Evolutionary conservation across 371 early-diverging fungal species (phyloP), one percentile per base, ranked within the genome.

Genomic region (Gilbertella persicaria): DNA sequence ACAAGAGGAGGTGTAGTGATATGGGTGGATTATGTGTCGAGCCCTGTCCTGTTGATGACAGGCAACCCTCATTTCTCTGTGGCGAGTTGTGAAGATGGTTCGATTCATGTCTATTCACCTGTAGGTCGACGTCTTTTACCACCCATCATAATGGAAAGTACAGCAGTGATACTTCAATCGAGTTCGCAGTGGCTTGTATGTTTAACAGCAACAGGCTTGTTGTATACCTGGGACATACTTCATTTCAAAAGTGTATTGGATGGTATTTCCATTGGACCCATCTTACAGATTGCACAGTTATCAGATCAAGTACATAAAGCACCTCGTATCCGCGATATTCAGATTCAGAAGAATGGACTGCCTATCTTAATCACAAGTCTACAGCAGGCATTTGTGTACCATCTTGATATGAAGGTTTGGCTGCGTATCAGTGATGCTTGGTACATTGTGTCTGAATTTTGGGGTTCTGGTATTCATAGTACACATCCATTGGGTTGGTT

Each of bases 361-460:
- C 92, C 92, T 0, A 50, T 92, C 3, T 53, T 96, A 4, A 76
- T 85, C 14, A 85, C 91, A 0, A 83, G 88, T 13, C 73, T 82
- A 24, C 84, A 87, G 5, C 84, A 89, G 41, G 83, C 85, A n/a
- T 94, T 79, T 65, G 71, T 82, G 2, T 95, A 89, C 60, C 85
- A 88, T 56, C 45, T 67, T 4, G 66, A 58, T 10, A 85, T 93
- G 87, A 78, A 78, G 50, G 58, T 69, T 10, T 95, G 94, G 94
- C 62, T 88, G 30, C 77, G 87, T 17, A 75, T 92, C 5, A 79
- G 74, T 47, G 89, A 90, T 60, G 78, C 84, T 0, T 75, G 76
- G 72, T 85, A 74, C 44, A 74, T 69, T 26, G 66, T 72, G 0
- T 84, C 86, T 1, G 83, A 84, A 28, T 82, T 82, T 49, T 81